Base-by-base conservation (phyloP, 2,329 filamentous ascomycete species). In the Pseudopithomyces maydicus region DNA sequence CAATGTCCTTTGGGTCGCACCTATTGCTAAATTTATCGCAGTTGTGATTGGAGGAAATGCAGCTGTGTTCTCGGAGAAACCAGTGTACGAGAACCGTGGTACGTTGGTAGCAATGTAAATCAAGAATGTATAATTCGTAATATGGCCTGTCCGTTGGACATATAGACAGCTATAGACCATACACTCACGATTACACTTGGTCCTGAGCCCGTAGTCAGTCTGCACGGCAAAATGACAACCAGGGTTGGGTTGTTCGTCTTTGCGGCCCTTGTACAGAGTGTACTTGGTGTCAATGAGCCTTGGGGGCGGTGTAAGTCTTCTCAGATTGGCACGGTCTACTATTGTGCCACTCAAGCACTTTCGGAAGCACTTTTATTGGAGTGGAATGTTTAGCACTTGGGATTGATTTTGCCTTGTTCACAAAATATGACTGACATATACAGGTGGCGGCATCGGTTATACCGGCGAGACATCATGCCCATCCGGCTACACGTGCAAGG, bases 361-460 rank as follows among this genome's bases (percentile, higher is more conserved):
- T 29, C 5, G 5, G 8, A 29, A 29, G 26, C 4, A 29, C 26
- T 8, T 29, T 4, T 29, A 5, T 29, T 29, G 26, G 8, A 29
- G 26, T 29, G 4, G 5, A 8, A 4, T 29, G 26, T 29, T 29
- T 29, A 8, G 26, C 26, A 29, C 26, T 29, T 29, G 5, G 26
- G 8, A 29, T 29, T 5, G 26, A 29, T 8, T 20, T 12, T 29
- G 11, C 17, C 26, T 11, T 10, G 15, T 32, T 4, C 14, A 44
- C 46, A 14, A 29, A 26, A 14, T 6, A 26, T 39, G 38, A 26
- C 49, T 61, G 43, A 57, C 48, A n/a, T 3, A 19, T 36, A 20
- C 42, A 63, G 61, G 58, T 49, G 56, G 61, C 32, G 58, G 61
- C 7, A 48, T 36, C 3, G 58, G 56, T 7, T 63, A 49, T 23